Percentiles rank a stretch among this genome's conserved stretches.
Conservation (phyloP, 495 filamentous ascomycete species). For the Ascodesmis nigricans region DNA sequence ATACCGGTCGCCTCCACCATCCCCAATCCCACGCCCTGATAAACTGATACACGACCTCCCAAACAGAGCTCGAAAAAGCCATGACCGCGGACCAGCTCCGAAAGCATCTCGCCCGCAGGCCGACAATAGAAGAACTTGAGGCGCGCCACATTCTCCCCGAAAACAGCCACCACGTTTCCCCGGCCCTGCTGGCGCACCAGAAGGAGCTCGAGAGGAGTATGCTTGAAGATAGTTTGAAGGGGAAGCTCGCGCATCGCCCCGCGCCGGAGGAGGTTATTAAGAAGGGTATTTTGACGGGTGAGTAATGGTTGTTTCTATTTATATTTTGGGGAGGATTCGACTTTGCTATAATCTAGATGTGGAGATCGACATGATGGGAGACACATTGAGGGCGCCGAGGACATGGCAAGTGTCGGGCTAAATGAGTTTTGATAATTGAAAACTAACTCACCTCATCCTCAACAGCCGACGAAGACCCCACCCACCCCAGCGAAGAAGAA, state of each 20-base stretch:
- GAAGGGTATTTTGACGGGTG: conserved; percentile 19
- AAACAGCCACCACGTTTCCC: conserved; percentile 13
- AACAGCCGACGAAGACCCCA: too few species aligned
- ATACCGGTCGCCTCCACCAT: too few species aligned
- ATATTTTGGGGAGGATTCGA: too few species aligned
- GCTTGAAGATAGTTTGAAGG: conserved; percentile 19
- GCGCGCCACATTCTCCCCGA: conserved; percentile 21
- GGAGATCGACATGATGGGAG: too few species aligned
- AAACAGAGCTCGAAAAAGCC: conserved; percentile 18
- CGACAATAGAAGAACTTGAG: conserved; percentile 19
- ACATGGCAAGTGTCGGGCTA: too few species aligned
- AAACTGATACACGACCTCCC: not conserved
- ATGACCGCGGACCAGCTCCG: conserved; percentile 18
- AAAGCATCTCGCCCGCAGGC: conserved; percentile 14
- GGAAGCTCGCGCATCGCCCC: conserved; percentile 18
- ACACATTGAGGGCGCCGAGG: too few species aligned
- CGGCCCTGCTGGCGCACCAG: conserved; percentile 16
- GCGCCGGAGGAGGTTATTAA: conserved; percentile 17
- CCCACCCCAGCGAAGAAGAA: too few species aligned
- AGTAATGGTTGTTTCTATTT: too few species aligned
- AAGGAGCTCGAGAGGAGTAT: conserved; percentile 20
- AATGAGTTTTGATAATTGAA: too few species aligned
- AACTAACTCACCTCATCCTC: too few species aligned
- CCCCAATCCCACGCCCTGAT: not conserved
- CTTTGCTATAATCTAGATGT: too few species aligned